phyloP scores from a whole-genome alignment of 2,329 filamentous ascomycete species.

The Aureobasidium sp. region DNA sequence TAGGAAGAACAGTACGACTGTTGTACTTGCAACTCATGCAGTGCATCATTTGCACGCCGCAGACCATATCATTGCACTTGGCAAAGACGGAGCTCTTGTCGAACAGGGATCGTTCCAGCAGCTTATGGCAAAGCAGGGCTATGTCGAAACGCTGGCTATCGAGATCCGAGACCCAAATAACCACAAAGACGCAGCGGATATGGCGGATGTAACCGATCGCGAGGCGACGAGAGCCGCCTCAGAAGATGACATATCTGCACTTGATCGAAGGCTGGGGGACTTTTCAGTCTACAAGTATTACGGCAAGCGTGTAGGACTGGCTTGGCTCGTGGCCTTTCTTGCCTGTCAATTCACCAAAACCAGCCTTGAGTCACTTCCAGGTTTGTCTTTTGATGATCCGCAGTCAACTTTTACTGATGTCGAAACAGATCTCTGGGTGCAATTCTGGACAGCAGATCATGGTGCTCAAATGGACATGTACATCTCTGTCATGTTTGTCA shows the following conservation, averaged over 20 bases:
- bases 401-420: neutral
- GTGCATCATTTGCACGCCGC: constrained; percentile 26
- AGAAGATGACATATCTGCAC: neutral
- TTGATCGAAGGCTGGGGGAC: neutral
- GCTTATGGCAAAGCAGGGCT: neutral
- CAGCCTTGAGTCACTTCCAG: neutral
- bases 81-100: neutral
- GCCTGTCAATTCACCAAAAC: neutral
- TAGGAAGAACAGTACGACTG: constrained; percentile 32
- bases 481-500: neutral
- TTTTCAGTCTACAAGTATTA: neutral
- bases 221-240: too few species aligned
- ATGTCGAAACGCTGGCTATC: neutral
- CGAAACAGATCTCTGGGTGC: neutral
- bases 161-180: neutral
- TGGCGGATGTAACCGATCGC: neutral
- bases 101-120: neutral
- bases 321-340: neutral
- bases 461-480: neutral
- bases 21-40: constrained; percentile 38
- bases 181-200: neutral
- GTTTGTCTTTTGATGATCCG: neutral
- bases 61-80: constrained; percentile 35
- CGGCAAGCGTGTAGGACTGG: neutral
- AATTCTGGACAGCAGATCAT: neutral